A percentile compares a stretch with the other conserved stretches of the same genome.
Evolutionary conservation across 148 eudicot species (phyloP).

Genomic region (Rhododendron henanense): DNA sequence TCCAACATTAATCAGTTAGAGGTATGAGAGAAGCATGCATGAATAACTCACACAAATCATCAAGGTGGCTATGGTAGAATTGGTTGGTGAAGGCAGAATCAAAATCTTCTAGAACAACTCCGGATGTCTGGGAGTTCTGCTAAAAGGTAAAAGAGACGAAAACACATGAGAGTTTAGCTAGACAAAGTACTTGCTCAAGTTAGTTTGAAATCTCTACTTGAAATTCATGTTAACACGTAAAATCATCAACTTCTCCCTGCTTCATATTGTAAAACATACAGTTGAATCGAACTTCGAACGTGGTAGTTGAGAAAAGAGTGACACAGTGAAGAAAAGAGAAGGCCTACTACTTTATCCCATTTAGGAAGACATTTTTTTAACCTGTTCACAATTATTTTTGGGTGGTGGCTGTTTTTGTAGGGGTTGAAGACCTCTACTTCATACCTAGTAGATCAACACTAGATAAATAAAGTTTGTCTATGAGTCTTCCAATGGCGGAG

Average conservation of each 20-base stretch:
- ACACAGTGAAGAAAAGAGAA: neutral
- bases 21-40: neutral
- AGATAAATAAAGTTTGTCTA: neutral
- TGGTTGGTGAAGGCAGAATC: conserved; percentile 61
- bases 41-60: conserved; percentile 66
- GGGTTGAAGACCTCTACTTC: neutral
- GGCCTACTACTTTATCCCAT: neutral
- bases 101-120: conserved; percentile 83
- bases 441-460: neutral
- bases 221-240: neutral
- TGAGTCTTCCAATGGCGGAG: neutral
- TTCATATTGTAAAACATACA: neutral
- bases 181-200: neutral
- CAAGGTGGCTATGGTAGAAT: conserved; percentile 89
- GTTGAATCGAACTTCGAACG: neutral
- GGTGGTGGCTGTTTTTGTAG: neutral
- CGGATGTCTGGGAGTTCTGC: conserved; percentile 76
- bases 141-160: conserved; percentile 6
- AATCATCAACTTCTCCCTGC: neutral
- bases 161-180: neutral
- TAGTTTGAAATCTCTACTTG: neutral
- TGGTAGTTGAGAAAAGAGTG: neutral
- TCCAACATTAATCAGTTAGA: neutral
- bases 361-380: neutral
- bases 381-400: neutral